phyloP scores from a whole-genome alignment of 129 eudicot species.

The Centrapalus pauciflorus region DNA sequence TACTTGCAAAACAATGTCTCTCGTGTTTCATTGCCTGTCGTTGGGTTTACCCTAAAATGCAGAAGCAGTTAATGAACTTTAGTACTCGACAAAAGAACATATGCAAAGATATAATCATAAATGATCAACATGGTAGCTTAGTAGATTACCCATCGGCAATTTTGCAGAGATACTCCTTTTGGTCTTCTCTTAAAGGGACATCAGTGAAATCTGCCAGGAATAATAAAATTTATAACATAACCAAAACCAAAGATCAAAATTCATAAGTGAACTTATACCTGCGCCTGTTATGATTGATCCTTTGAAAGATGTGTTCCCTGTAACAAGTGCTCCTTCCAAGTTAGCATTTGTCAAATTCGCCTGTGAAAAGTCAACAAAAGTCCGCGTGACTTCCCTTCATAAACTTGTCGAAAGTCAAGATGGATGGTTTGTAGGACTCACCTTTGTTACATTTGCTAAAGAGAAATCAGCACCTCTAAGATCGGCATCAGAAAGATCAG shows the following conservation, averaged over 20 bases:
- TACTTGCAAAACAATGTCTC: slow-evolving; percentile 75
- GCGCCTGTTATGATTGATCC: slow-evolving; percentile 87
- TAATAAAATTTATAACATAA: background rate
- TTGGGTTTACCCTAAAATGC: slow-evolving; percentile 58
- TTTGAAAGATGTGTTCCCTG: slow-evolving; percentile 93
- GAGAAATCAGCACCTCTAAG: slow-evolving; percentile 98
- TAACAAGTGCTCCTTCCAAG: slow-evolving; percentile 92
- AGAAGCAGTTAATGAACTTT: slow-evolving; percentile 4
- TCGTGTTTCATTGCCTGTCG: slow-evolving; percentile 76
- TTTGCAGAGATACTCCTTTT: slow-evolving; percentile 81
- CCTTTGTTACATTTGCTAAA: slow-evolving; percentile 89
- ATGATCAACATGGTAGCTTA: background rate
- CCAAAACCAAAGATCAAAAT: background rate
- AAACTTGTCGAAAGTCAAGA: background rate
- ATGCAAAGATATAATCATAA: background rate
- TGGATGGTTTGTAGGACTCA: background rate
- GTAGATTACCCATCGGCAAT: slow-evolving; percentile 70
- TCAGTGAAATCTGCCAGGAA: slow-evolving; percentile 72
- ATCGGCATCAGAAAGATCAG: slow-evolving; percentile 96
- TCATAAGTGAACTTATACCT: slow-evolving; percentile 32
- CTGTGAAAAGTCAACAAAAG: slow-evolving; percentile 24
- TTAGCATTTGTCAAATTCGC: slow-evolving; percentile 85
- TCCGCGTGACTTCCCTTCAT: background rate
- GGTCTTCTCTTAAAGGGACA: slow-evolving; percentile 91
- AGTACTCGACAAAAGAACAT: background rate